Percentiles rank a stretch among this genome's conserved stretches.
Conservation (phyloP, 352 stramenopile genomes). For the Phytophthora litchii region DNA sequence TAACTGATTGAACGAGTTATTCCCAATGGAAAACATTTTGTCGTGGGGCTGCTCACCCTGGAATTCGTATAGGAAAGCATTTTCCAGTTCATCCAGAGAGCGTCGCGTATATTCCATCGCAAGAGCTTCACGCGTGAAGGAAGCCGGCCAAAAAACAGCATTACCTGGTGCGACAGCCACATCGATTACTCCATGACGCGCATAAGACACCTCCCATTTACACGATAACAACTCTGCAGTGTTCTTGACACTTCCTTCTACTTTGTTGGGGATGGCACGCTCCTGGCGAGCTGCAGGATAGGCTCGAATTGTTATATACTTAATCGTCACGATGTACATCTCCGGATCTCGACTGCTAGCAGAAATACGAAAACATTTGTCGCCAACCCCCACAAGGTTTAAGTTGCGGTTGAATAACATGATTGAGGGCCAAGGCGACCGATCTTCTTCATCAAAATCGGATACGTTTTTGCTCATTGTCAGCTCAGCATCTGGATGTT, state of each 20-base stretch:
- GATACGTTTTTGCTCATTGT: neutral
- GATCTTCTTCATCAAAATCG: constrained; percentile 22
- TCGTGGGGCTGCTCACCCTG: constrained; percentile 41
- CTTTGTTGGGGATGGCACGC: constrained; percentile 19
- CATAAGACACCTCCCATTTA: constrained; percentile 53
- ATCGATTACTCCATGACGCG: constrained; percentile 27
- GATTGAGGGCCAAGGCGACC: constrained; percentile 26
- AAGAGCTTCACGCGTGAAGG: constrained; percentile 39
- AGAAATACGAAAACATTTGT: constrained; percentile 51
- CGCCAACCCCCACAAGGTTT: constrained; percentile 53
- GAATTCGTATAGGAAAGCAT: constrained; percentile 65
- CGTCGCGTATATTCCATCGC: constrained; percentile 49
- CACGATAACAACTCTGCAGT: constrained; percentile 2
- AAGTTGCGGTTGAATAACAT: constrained; percentile 49
- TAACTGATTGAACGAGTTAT: neutral
- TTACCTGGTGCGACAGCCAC: constrained; percentile 31
- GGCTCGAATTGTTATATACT: constrained; percentile 24
- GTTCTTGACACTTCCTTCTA: constrained; percentile 16
- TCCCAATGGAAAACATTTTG: constrained; percentile 51
- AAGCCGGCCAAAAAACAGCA: constrained; percentile 58
- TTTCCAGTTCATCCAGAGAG: constrained; percentile 48
- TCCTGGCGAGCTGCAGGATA: constrained; percentile 46
- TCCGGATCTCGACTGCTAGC: constrained; percentile 58
- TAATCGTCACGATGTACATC: constrained; percentile 52
- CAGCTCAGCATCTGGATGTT: constrained; percentile 5